Conservation (phyloP, 305 asterid genomes). For the Solanum chacoense region DNA sequence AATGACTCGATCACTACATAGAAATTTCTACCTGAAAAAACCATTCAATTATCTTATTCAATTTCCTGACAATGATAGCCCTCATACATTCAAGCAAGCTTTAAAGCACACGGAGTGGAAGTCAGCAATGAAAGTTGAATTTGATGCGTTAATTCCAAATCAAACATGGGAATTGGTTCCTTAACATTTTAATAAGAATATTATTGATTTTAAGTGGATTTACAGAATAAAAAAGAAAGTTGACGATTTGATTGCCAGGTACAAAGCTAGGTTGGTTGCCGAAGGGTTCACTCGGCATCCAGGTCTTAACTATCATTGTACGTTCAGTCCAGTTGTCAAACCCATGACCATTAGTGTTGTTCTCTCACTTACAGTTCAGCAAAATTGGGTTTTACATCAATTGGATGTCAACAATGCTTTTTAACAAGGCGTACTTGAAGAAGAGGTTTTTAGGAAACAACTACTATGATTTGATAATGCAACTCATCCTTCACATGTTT, state of each 20-base stretch:
- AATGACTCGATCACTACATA: background rate
- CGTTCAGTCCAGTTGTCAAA: background rate
- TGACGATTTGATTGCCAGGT: background rate
- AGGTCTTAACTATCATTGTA: background rate
- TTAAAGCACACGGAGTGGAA: background rate
- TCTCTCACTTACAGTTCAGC: background rate
- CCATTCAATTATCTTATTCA: background rate
- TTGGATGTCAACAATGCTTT: too few species aligned
- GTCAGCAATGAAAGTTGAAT: background rate
- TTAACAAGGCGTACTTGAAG: background rate
- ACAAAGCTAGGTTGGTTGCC: background rate
- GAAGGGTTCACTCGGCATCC: background rate
- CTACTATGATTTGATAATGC: background rate
- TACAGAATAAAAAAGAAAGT: background rate
- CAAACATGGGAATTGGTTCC: background rate
- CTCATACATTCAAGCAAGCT: background rate
- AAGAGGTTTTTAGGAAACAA: background rate
- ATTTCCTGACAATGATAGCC: background rate
- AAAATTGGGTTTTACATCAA: background rate
- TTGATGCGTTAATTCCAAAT: background rate
- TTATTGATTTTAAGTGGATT: background rate
- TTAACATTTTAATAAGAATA: background rate
- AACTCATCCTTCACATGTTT: background rate
- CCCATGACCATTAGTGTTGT: background rate
- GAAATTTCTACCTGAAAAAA: background rate